Evolutionary conservation across 179 eudicot species (phyloP).

Genomic region (Camellia oleifera): DNA sequence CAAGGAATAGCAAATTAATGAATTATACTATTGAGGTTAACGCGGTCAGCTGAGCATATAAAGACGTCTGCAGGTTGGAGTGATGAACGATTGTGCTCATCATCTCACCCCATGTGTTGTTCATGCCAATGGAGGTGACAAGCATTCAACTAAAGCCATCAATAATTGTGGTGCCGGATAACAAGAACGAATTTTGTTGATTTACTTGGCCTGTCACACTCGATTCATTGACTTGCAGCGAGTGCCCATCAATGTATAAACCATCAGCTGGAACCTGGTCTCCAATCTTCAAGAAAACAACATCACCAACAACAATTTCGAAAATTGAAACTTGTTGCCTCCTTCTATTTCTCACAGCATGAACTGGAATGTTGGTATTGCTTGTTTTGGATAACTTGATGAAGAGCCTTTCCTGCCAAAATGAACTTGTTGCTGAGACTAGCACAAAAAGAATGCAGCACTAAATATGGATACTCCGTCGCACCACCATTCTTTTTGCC

Average conservation of each 20-base stretch:
- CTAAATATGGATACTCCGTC: constrained; percentile 43
- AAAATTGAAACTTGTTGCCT: constrained; percentile 26
- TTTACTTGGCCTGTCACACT: constrained; percentile 28
- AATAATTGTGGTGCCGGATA: constrained; percentile 17
- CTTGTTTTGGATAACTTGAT: constrained; percentile 24
- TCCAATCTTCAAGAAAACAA: constrained; percentile 33
- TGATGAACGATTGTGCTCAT: constrained; percentile 26
- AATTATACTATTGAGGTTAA: too few species aligned
- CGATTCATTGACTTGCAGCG: constrained; percentile 36
- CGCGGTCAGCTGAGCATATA: constrained; percentile 11
- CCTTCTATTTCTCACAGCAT: constrained; percentile 27
- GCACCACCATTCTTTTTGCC: constrained; percentile 33
- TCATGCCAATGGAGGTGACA: constrained; percentile 40
- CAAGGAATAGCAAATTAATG: too few species aligned
- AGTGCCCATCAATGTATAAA: constrained; percentile 27
- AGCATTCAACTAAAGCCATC: constrained; percentile 36
- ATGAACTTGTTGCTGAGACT: constrained; percentile 26
- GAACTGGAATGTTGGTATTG: constrained; percentile 16
- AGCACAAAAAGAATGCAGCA: constrained; percentile 25
- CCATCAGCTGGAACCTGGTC: constrained; percentile 49
- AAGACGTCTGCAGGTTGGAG: constrained; percentile 25
- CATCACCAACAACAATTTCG: constrained; percentile 40
- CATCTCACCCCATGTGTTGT: constrained; percentile 39
- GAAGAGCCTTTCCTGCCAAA: constrained; percentile 27
- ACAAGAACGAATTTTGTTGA: neutral